Evolutionary conservation across 345 rosid species (phyloP).

Genomic region (Turnera subulata): DNA sequence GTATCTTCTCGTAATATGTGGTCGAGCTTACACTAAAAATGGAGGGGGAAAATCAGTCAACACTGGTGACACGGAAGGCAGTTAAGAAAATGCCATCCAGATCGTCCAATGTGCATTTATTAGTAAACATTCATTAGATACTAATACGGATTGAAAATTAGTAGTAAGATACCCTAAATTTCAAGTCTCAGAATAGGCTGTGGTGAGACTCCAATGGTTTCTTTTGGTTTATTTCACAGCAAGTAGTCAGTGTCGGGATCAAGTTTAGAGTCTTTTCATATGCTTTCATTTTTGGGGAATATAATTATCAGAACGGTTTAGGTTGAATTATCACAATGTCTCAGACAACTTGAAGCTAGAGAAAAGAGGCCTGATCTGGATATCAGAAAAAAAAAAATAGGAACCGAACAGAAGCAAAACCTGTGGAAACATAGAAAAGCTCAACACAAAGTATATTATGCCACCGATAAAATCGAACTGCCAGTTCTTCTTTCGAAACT

Average conservation of each 20-base stretch:
- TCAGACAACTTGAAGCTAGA: conserved; percentile 8
- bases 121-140: too few relatives aligned
- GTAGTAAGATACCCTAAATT: too few relatives aligned
- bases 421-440: conserved; percentile 91
- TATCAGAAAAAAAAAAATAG: conserved; percentile 4
- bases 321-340: conserved; percentile 7
- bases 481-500: conserved; percentile 99
- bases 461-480: conserved; percentile 99
- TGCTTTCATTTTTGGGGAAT: too few relatives aligned
- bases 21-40: conserved; percentile 82
- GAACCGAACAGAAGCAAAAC: conserved; percentile 37
- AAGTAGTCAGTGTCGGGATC: too few relatives aligned
- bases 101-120: too few relatives aligned
- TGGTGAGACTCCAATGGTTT: too few relatives aligned
- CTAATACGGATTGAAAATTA: too few relatives aligned
- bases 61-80: background rate
- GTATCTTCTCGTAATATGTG: conserved; percentile 86
- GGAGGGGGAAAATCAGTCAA: conserved; percentile 19
- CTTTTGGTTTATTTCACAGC: too few relatives aligned
- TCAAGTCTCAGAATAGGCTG: too few relatives aligned
- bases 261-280: too few relatives aligned
- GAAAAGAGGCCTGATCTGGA: background rate
- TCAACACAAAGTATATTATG: conserved; percentile 82
- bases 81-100: too few relatives aligned
- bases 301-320: too few relatives aligned